phyloP scores from a whole-genome alignment of 768 basidiomycete genomes.

The Stropharia rugosoannulata region DNA sequence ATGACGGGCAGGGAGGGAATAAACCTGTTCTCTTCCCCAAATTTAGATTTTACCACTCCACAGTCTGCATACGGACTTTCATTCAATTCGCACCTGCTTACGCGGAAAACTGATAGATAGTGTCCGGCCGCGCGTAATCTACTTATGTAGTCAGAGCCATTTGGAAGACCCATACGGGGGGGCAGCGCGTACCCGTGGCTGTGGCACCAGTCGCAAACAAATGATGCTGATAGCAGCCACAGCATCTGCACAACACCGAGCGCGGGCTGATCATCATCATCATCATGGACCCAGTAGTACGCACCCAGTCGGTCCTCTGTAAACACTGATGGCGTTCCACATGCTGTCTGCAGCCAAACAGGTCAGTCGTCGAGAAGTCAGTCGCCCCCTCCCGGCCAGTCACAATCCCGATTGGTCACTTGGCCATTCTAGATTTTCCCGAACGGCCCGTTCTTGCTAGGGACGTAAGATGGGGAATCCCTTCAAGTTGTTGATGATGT shows the following conservation, averaged over 20 bases:
- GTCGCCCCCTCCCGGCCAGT: background rate
- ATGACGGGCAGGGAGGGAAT: no score
- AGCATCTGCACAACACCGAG: background rate
- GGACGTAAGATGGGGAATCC: background rate
- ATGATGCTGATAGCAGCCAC: background rate
- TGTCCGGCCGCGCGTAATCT: background rate
- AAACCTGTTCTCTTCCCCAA: no score
- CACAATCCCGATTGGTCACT: conserved; percentile 1
- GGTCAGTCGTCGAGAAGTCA: background rate
- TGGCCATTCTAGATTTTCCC: conserved; percentile 1
- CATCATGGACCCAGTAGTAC: background rate
- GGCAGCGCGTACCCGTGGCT: no score
- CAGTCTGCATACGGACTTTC: no score
- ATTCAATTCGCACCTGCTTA: background rate
- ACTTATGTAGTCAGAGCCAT: background rate
- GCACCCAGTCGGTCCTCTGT: background rate
- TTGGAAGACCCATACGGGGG: no score
- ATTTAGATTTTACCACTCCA: no score
- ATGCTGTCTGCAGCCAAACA: background rate
- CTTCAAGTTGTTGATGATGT: background rate
- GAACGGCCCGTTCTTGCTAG: background rate
- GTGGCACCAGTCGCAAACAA: no score
- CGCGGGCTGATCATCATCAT: background rate
- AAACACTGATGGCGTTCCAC: conserved; percentile 2
- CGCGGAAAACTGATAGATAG: background rate